Evolutionary conservation across 202 grass and related monocot species (phyloP), one percentile per base, ranked within the genome.

Genomic region (Dendrocalamus latiflorus): DNA sequence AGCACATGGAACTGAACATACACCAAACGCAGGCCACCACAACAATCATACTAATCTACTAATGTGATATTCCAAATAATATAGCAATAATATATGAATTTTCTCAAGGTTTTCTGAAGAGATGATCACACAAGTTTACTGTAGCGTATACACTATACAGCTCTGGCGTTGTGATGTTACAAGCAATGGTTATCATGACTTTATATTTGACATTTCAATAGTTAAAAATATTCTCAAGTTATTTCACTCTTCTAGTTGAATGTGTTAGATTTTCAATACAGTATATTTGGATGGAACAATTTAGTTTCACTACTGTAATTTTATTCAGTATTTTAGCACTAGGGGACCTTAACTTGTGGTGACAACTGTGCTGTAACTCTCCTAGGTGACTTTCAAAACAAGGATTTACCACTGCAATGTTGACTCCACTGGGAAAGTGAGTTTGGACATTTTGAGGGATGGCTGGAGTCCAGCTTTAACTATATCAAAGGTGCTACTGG

Each of bases 361-460:
- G 13, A 50, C 43, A 70, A 39, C 43, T 83, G 22, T 85, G 37
- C 34, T 78, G 53, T 58, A 50, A 37, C 57, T 64, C 16, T 65
- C 51, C 20, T 59, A 91, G 93, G 97, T 99, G 25, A 94, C 75
- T 51, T 98, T 98, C 66, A 93, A 91, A 85, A 98, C 95, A 71
- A 88, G 92, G 70, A 98, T 98, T 69, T 98, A 91, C 73, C 95
- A 98, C 63, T 91, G 92, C 80, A 98, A 93, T 33, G 83, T 94
- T 72, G 81, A 92, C 53, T 82, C 91, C 18, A 11, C 78, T 25
- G 89, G 93, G 42, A 81, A 83, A 43, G 81, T 99, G 65, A 85
- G 74, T 84, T 81, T 96, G 81, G 80, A 87, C 48, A 96, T 99
- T 83, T 68, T 98, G 84, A 95, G 72, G 61, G 81, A 94, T 77